A percentile compares a stretch with the other conserved stretches of the same genome.
Evolutionary conservation across 2,329 filamentous ascomycete genomes (phyloP).

Genomic region (Monilinia fructicola): DNA sequence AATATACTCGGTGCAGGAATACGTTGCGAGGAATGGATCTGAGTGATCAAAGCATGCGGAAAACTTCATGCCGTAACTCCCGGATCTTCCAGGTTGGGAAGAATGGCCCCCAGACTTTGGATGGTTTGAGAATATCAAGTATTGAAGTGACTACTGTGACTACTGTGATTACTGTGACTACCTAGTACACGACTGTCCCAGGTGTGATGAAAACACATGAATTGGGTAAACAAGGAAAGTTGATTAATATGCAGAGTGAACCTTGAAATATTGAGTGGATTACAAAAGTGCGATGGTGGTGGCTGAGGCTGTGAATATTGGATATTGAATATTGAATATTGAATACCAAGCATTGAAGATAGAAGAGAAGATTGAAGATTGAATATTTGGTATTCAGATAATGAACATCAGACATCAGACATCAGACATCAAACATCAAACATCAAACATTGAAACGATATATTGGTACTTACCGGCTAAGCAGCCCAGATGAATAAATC

Average conservation of each 20-base stretch:
- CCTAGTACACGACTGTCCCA: no score
- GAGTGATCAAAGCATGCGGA: conserved; percentile 1
- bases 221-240: background rate
- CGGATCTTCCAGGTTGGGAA: background rate
- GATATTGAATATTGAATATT: no score
- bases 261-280: background rate
- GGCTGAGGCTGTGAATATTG: background rate
- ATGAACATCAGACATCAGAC: no score
- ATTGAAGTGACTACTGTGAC: background rate
- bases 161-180: background rate
- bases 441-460: background rate
- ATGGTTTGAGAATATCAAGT: background rate
- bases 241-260: background rate
- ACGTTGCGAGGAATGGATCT: background rate
- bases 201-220: background rate
- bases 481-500: background rate
- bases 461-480: no score
- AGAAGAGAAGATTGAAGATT: no score
- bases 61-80: conserved; percentile 8
- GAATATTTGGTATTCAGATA: no score
- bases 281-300: background rate
- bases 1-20: no score
- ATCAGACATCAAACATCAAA: no score
- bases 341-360: no score
- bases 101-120: conserved; percentile 2